Evolutionary conservation across 495 filamentous ascomycete species (phyloP), one percentile per base, ranked within the genome.

Genomic region (Xylaria venustula): DNA sequence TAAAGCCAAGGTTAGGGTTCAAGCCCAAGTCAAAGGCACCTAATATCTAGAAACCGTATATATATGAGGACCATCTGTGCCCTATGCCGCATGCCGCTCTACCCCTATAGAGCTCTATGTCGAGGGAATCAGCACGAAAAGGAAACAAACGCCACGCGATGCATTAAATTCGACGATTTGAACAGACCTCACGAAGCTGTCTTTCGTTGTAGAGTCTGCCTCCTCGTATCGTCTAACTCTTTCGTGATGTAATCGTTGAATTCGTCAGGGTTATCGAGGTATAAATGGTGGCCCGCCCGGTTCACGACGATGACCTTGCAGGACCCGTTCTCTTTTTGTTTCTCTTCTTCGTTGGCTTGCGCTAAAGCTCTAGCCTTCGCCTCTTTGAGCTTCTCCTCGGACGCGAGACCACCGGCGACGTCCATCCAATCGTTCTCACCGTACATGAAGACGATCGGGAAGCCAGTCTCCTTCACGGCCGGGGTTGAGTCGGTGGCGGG

Each of bases 341-440:
- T 85, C 71, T 96, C 90, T 64, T 91, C 86, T 0, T 82, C 81
- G 1, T 82, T 88, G 12, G 82, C 86, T 49, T 81, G 70, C 15
- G 75, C 68, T 28, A 95, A 70, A 1, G 80, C 77, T 53, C 82
- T 80, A 20, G 73, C 75, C 60, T 83, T 83, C 61, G 88, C 85
- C 61, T 90, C 83, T 61, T 88, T 85, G 14, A 97, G 80, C 76
- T 90, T 94, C 74, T 91, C 81, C 67, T 88, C 84, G 0, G 93
- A 87, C 0, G 90, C 91, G 61, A 84, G 87, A 1, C 94, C 94
- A 15, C 93, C 95, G 0, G 84, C 83, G 12, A 93, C 85, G 66
- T 98, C 95, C 94, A 98, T 98, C 94, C 94, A 98, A 78, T 98
- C 94, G 67, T 92, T 85, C 67, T 96, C 92, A 56, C 94, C 94